A percentile compares a stretch with the other conserved stretches of the same genome.
phyloP scores from a whole-genome alignment of 257 asterid genomes.

The Gardenia jasminoides region DNA sequence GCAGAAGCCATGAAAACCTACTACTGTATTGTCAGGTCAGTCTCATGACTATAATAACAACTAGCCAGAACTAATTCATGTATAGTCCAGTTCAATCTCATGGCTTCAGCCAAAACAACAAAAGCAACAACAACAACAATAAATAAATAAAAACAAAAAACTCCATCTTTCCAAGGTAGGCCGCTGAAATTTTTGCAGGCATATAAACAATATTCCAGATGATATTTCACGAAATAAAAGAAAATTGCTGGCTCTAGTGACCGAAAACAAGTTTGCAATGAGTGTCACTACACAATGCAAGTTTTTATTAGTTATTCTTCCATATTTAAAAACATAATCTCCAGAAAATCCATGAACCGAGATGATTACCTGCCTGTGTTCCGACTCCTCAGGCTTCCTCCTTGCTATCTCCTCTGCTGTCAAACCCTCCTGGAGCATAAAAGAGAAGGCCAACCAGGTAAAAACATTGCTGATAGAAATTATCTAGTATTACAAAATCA shows the following conservation, averaged over 20 bases:
- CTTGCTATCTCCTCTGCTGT: conserved; percentile 78
- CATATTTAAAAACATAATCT: neutral
- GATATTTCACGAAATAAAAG: neutral
- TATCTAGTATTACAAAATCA: neutral
- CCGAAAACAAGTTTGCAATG: neutral
- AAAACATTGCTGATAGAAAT: neutral
- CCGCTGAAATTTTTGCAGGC: neutral
- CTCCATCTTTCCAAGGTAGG: too few relatives aligned
- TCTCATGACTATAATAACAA: neutral
- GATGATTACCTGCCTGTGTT: conserved; percentile 55
- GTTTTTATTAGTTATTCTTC: neutral
- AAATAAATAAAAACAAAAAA: too few relatives aligned
- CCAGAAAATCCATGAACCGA: neutral
- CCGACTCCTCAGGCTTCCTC: conserved; percentile 72
- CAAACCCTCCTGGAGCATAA: conserved; percentile 65
- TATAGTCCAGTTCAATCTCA: neutral
- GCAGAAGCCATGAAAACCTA: neutral
- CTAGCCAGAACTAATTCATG: neutral
- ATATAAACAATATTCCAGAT: neutral
- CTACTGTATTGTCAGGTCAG: neutral
- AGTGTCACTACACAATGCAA: neutral
- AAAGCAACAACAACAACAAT: too few relatives aligned
- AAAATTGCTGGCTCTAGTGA: neutral
- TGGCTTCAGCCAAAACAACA: neutral
- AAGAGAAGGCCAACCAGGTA: neutral